Base-by-base conservation (phyloP, 352 stramenopile species). In the Phytophthora lateralis region DNA sequence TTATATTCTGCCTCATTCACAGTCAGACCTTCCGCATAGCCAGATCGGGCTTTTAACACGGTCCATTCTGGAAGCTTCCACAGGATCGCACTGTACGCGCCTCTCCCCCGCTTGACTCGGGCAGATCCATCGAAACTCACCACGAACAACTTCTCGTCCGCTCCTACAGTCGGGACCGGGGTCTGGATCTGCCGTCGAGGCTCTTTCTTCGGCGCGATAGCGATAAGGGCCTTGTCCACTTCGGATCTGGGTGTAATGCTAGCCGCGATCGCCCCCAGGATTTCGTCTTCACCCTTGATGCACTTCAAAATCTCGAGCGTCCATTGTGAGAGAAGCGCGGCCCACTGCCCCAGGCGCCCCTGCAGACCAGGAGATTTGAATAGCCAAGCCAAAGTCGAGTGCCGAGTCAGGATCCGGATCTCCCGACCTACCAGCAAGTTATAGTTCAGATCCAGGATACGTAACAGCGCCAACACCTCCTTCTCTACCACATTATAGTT, bases 1-100 rank as follows among this genome's bases (percentile, higher is more conserved):
- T 32, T 17, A n/a, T 75, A 71, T 18, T 71, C 56, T 0, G 34
- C 47, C 14, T 75, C 66, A 12, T 75, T 75, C 0, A 74, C 60
- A 0, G 66, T 63, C 10, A 55, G 4, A 9, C 51, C 53, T 1
- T 35, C 9, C 0, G 4, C n/a, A 21, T 52, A 66, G 0, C 17
- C 32, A 0, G 55, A 63, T 3, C 24, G 18, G 0, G 56, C 45
- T 0, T 38, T 29, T 1, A 55, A 5, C 0, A 67, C 38, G 1
- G 14, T 37, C 60, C 56, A 71, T 4, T 12, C 51, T 0, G 66
- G 66, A 0, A 63, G 7, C 12, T 57, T 44, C 60, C 60, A 70
- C 0, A 67, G 1, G 20, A 74, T 51, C 4, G 55, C 55, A 2
- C 34, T 59, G 32, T 27, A 70, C 0, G 49, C 37, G 0, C 66